Evolutionary conservation across 2,329 filamentous ascomycete species (phyloP).

Genomic region (Cladosporium velox): DNA sequence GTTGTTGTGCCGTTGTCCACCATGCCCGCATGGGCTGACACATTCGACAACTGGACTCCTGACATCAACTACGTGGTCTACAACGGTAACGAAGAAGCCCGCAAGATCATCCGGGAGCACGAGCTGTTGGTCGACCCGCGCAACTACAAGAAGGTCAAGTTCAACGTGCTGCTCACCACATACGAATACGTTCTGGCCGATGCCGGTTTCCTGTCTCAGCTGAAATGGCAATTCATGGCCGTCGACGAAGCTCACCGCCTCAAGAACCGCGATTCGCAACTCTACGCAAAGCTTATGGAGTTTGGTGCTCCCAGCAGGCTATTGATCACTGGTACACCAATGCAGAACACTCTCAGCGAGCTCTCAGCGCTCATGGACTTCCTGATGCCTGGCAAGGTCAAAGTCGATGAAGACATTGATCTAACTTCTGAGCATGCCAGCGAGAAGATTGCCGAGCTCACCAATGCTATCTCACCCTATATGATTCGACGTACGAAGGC

Average conservation of each 20-base stretch:
- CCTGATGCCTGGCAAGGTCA: constrained; percentile 88
- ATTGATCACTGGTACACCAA: constrained; percentile 93
- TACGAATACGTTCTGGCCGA: constrained; percentile 95
- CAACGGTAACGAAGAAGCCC: constrained; percentile 82
- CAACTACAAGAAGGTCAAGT: constrained; percentile 73
- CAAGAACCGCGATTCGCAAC: constrained; percentile 93
- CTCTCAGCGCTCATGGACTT: constrained; percentile 93
- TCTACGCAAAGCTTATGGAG: constrained; percentile 81
- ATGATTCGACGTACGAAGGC: constrained; percentile 96
- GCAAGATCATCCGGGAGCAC: constrained; percentile 84
- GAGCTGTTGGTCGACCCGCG: constrained; percentile 79
- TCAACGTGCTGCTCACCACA: constrained; percentile 95
- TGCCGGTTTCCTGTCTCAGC: constrained; percentile 76
- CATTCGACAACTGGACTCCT: constrained; percentile 93
- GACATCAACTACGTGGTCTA: constrained; percentile 98
- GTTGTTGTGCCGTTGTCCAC: constrained; percentile 97
- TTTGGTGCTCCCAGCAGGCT: constrained; percentile 88
- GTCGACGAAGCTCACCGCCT: constrained; percentile 96
- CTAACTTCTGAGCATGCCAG: constrained; percentile 76
- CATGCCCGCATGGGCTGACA: constrained; percentile 97
- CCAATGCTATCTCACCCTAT: constrained; percentile 84
- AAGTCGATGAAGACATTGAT: constrained; percentile 90
- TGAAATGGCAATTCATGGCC: constrained; percentile 97
- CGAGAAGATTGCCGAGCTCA: constrained; percentile 82
- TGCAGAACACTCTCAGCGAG: constrained; percentile 95